Evolutionary conservation across 768 basidiomycete genomes (phyloP).

Genomic region (Pleurotus giganteus): DNA sequence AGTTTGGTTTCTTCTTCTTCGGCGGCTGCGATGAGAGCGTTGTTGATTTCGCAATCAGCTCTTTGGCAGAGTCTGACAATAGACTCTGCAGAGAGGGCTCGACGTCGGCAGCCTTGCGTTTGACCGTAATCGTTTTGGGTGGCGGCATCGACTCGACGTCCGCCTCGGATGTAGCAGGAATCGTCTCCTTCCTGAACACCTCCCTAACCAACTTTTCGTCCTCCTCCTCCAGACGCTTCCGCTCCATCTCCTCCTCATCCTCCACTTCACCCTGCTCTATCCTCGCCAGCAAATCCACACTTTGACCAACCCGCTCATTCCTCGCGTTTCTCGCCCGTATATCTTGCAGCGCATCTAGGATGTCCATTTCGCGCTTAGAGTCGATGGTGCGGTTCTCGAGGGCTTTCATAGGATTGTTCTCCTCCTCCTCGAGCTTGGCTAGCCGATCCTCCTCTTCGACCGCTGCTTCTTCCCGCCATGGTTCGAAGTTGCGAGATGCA

Average conservation of each 20-base stretch:
- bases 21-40: conserved; percentile 33
- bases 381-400: conserved; percentile 91
- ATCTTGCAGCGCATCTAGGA: conserved; percentile 93
- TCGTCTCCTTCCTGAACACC: conserved; percentile 76
- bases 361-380: conserved; percentile 97
- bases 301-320: conserved; percentile 81
- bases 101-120: conserved; percentile 79
- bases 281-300: conserved; percentile 65
- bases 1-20: conserved; percentile 65
- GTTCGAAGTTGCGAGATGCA: conserved; percentile 96
- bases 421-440: conserved; percentile 85
- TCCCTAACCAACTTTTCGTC: conserved; percentile 86
- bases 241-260: conserved; percentile 71
- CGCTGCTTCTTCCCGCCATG: conserved; percentile 84
- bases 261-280: conserved; percentile 69
- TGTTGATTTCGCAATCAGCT: conserved; percentile 51
- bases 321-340: conserved; percentile 84
- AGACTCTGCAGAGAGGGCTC: conserved; percentile 73
- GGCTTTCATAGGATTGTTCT: conserved; percentile 96
- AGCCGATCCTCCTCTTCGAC: conserved; percentile 82
- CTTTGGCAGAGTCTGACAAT: conserved; percentile 61
- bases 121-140: conserved; percentile 60
- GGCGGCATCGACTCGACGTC: conserved; percentile 14
- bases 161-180: conserved; percentile 26
- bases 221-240: conserved; percentile 77